Percentiles rank a stretch among this genome's conserved stretches.
Conservation (phyloP, 2,329 filamentous ascomycete genomes). For the Fusarium buharicum region DNA sequence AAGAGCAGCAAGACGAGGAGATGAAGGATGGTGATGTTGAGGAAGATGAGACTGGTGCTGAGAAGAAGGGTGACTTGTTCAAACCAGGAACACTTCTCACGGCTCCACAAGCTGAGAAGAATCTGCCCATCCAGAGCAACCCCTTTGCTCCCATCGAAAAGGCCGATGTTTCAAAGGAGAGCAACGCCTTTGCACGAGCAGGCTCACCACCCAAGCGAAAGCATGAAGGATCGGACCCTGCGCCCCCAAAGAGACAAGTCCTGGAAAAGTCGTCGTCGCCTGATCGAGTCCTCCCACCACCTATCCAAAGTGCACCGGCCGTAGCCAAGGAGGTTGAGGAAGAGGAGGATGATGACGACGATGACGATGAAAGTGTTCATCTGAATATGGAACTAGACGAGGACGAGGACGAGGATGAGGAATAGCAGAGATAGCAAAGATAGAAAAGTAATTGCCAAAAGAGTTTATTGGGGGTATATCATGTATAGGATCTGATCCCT, state of each 20-base stretch:
- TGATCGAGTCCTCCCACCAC: slow-evolving; percentile 19
- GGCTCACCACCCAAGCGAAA: slow-evolving; percentile 53
- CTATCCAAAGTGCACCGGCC: slow-evolving; percentile 31
- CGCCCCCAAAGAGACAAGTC: slow-evolving; percentile 55
- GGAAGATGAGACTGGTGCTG: slow-evolving; percentile 47
- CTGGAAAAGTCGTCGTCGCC: slow-evolving; percentile 48
- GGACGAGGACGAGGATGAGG: slow-evolving; percentile 52
- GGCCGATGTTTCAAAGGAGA: slow-evolving; percentile 19
- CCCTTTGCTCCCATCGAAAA: slow-evolving; percentile 50
- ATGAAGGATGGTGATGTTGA: slow-evolving; percentile 53
- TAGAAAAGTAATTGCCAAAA: slow-evolving; percentile 18
- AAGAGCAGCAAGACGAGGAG: slow-evolving; percentile 52
- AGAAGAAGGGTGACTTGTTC: slow-evolving; percentile 34
- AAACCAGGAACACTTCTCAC: slow-evolving; percentile 36
- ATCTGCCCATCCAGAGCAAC: slow-evolving; percentile 49
- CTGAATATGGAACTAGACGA: slow-evolving; percentile 69
- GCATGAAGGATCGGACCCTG: slow-evolving; percentile 51
- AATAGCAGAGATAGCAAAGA: slow-evolving; percentile 21
- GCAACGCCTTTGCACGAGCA: slow-evolving; percentile 26
- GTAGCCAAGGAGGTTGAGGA: slow-evolving; percentile 41
- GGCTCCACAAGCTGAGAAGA: slow-evolving; percentile 35
- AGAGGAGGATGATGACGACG: slow-evolving; percentile 59
- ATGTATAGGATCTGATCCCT: slow-evolving; percentile 28
- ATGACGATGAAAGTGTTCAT: slow-evolving; percentile 66
- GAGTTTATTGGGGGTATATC: slow-evolving; percentile 35